Conservation (phyloP, 495 filamentous ascomycete species). For the Trichoderma asperelloides region DNA sequence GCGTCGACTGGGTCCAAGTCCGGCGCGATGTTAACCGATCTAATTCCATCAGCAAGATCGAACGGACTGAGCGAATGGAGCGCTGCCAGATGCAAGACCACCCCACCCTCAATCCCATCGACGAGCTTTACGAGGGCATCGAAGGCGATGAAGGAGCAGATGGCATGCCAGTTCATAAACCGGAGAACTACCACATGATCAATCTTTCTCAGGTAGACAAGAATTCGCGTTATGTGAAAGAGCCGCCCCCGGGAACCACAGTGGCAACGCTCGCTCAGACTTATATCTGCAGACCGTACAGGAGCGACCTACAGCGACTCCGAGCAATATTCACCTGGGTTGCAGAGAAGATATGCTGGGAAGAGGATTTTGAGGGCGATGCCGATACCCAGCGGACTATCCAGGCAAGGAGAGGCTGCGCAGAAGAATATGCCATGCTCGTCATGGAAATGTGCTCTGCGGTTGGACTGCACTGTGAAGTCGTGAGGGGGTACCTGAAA, state of each 20-base stretch:
- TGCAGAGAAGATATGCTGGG: conserved; percentile 91
- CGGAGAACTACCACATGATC: conserved; percentile 67
- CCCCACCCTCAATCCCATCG: conserved; percentile 77
- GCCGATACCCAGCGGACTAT: conserved; percentile 77
- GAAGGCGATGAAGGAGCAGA: conserved; percentile 89
- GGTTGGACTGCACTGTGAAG: conserved; percentile 77
- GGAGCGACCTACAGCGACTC: conserved; percentile 87
- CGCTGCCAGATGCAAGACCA: conserved; percentile 92
- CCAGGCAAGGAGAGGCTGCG: conserved; percentile 71
- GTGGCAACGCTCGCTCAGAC: conserved; percentile 77
- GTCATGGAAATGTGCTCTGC: conserved; percentile 91
- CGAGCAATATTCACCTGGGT: conserved; percentile 97
- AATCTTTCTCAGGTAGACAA: conserved; percentile 90
- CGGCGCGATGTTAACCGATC: conserved; percentile 90
- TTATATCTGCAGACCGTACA: conserved; percentile 89
- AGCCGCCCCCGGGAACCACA: conserved; percentile 81
- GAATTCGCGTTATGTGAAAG: conserved; percentile 83
- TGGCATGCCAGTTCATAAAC: conserved; percentile 71
- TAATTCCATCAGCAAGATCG: conserved; percentile 83
- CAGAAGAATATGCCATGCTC: conserved; percentile 83
- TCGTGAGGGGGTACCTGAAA: conserved; percentile 84
- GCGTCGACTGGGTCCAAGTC: conserved; percentile 90
- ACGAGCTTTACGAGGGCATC: conserved; percentile 72
- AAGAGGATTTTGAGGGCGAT: conserved; percentile 73
- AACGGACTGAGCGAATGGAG: conserved; percentile 77